Evolutionary conservation across 2,329 filamentous ascomycete species (phyloP), one percentile per base, ranked within the genome.

Genomic region (Sporothrix curviconia): DNA sequence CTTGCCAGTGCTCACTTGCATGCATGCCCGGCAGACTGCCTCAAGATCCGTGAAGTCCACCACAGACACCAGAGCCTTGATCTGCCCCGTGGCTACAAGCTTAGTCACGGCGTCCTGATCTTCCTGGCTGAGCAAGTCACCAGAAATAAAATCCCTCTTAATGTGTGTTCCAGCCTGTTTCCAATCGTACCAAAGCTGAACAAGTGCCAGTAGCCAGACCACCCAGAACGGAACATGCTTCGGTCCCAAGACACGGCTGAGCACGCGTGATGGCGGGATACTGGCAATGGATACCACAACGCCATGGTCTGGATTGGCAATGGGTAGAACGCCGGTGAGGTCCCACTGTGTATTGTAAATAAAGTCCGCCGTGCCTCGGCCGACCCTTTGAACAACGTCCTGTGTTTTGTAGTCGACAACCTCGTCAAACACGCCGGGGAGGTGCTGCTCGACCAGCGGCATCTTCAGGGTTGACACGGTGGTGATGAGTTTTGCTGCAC

Each of bases 381-480:
- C 68, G 1, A 80, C 71, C 15, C 57, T 66, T 6, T 70, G 59
- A 32, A 66, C 62, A 3, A 78, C 65, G 5, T 73, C 66, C 39
- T 71, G 64, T 37, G 67, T 74, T 57, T 70, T 74, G 66, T 82
- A 83, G 63, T 82, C 78, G 59, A 81, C 68, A 25, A 81, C 65
- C 60, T 78, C 69, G 65, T 80, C 78, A 2, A 79, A 73, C 5
- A 77, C 66, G 0, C 74, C 75, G 0, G 75, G 73, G 0, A 78
- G 65, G 34, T 69, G 62, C 57, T 72, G 61, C 42, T 74, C 71
- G 0, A 80, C 75, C 25, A 75, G 69, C 0, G 67, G 61, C 30
- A 82, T 58, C 65, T 83, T 83, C 8, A 71, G 60, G 17, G 78
- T 80, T 3, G 79, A 81, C 0, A 78, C 76, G 0, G 78, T 80